phyloP scores from a whole-genome alignment of 2,329 filamentous ascomycete genomes.

The Fusarium incarnatum region DNA sequence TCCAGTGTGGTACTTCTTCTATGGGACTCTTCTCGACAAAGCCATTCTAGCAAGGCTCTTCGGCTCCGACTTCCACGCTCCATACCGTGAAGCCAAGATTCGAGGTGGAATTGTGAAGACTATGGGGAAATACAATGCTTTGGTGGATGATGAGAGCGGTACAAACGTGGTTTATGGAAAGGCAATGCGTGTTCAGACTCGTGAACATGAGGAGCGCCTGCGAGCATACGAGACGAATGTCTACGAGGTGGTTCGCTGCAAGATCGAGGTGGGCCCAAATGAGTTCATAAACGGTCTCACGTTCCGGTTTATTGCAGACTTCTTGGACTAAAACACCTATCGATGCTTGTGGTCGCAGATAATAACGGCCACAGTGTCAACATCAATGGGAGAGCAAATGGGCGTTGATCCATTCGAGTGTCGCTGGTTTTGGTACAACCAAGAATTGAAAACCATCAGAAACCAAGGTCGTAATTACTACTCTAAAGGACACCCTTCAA shows the following conservation, averaged over 20 bases:
- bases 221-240: background rate
- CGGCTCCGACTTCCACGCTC: background rate
- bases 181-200: background rate
- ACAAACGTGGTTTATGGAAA: background rate
- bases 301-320: background rate
- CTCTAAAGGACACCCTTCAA: conserved; percentile 25
- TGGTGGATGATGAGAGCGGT: background rate
- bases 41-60: background rate
- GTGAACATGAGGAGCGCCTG: background rate
- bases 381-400: no score
- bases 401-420: rapidly evolving
- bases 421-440: background rate
- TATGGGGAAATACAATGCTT: background rate
- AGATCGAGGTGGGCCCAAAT: background rate
- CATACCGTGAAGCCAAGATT: background rate
- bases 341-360: background rate
- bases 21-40: background rate
- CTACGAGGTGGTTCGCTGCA: background rate
- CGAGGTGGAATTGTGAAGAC: background rate
- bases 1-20: background rate
- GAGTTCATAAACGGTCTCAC: background rate
- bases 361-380: no score
- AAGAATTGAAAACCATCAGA: background rate
- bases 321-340: background rate
- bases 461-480: no score